These are phyloP conservation scores for Colletotrichum gigasporum DNA, from an alignment of 2,329 filamentous ascomycete species.

Conservation along the genomic window DNA sequence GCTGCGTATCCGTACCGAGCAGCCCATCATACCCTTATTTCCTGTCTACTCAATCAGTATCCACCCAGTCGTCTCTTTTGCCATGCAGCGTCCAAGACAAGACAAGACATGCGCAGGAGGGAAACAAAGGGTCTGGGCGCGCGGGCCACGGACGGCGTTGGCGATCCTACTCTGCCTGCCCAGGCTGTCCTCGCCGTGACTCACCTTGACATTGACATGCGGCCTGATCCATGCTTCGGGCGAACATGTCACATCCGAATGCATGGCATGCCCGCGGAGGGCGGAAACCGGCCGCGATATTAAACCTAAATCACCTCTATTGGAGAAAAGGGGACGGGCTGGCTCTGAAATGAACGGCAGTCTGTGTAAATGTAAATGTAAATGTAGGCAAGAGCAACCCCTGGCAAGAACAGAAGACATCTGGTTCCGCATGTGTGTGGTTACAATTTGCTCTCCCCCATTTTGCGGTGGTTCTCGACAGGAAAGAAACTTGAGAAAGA, in stretches of 20 bases:
- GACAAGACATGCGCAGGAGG: constrained; percentile 18
- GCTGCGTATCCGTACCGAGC: too few relatives aligned
- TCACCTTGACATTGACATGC: constrained; percentile 18
- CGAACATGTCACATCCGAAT: neutral
- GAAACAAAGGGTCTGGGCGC: constrained; percentile 20
- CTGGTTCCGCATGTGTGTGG: too few relatives aligned
- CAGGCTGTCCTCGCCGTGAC: constrained; percentile 18
- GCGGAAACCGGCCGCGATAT: too few relatives aligned
- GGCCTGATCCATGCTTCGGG: constrained; percentile 25
- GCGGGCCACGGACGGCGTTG: constrained; percentile 19
- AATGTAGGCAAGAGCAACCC: too few relatives aligned
- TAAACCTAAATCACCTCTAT: too few relatives aligned
- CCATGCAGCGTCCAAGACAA: constrained; percentile 24
- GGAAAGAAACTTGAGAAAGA: neutral
- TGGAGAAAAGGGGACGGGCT: too few relatives aligned
- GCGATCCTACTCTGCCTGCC: constrained; percentile 21
- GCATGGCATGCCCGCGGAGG: neutral
- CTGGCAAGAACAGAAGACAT: too few relatives aligned
- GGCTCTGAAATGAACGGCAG: neutral
- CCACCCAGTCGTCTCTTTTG: neutral
- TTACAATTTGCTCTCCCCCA: neutral
- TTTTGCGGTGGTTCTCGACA: neutral
- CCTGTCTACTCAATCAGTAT: neutral
- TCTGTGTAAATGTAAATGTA: too few relatives aligned
- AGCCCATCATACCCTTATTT: too few relatives aligned